A percentile compares a stretch with the other conserved stretches of the same genome.
Evolutionary conservation across 2,329 filamentous ascomycete species (phyloP).

Genomic region (Davidsoniella neocaledoniae): DNA sequence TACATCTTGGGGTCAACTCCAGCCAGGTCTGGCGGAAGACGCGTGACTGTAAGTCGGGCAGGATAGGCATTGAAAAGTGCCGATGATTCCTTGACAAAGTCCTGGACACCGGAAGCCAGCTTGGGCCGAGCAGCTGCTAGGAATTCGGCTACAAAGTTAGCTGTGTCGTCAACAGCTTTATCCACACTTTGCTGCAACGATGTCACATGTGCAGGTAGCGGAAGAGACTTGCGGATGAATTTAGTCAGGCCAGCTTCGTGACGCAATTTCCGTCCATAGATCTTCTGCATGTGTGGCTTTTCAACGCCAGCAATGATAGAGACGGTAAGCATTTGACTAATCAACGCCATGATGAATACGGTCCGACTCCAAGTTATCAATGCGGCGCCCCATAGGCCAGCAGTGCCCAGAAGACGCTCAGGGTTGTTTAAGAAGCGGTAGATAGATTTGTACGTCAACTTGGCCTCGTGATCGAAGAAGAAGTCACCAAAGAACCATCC

Average conservation of each 20-base stretch:
- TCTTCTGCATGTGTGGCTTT: slow-evolving; percentile 93
- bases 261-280: slow-evolving; percentile 73
- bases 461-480: slow-evolving; percentile 80
- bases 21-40: slow-evolving; percentile 61
- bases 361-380: slow-evolving; percentile 80
- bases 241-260: slow-evolving; percentile 81
- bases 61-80: slow-evolving; percentile 82
- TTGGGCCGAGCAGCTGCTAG: slow-evolving; percentile 73
- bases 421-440: slow-evolving; percentile 98
- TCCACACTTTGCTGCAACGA: slow-evolving; percentile 78
- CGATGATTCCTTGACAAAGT: slow-evolving; percentile 73
- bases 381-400: slow-evolving; percentile 88
- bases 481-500: slow-evolving; percentile 99
- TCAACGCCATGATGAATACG: slow-evolving; percentile 71
- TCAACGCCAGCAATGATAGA: slow-evolving; percentile 87
- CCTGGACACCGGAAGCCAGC: slow-evolving; percentile 69
- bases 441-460: slow-evolving; percentile 89
- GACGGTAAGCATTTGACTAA: slow-evolving; percentile 72
- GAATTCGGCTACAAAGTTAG: slow-evolving; percentile 81
- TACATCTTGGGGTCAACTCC: slow-evolving; percentile 70
- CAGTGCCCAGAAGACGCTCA: slow-evolving; percentile 80
- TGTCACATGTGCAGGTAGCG: slow-evolving; percentile 50
- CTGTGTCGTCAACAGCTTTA: slow-evolving; percentile 68
- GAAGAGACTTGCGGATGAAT: slow-evolving; percentile 74
- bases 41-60: slow-evolving; percentile 66